These are phyloP conservation scores for Lycium barbarum DNA, from an alignment of 257 asterid species.

Conservation along the genomic window DNA sequence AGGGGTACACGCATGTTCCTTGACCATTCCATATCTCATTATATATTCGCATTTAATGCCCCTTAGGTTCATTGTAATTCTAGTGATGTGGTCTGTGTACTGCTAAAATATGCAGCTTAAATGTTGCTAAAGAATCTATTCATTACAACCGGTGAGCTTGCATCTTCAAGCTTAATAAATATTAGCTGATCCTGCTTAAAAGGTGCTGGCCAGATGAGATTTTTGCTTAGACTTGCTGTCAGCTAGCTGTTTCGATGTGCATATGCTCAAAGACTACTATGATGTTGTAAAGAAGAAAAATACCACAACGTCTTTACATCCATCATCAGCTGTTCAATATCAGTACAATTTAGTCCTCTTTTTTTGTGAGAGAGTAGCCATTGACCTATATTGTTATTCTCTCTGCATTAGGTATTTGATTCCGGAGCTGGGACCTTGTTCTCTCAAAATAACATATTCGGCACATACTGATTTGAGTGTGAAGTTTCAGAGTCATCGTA, in stretches of 20 bases:
- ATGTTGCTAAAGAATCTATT: not conserved
- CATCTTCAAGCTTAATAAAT: constrained; percentile 10
- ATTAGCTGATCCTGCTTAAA: not conserved
- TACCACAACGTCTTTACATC: not conserved
- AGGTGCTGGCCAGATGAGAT: not conserved
- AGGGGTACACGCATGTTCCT: constrained; percentile 77
- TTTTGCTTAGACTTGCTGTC: not conserved
- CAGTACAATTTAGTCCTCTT: not conserved
- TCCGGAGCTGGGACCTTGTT: constrained; percentile 91
- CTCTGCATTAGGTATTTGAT: constrained; percentile 71
- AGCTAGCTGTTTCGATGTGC: not conserved
- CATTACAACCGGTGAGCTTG: not conserved
- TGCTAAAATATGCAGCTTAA: constrained; percentile 8
- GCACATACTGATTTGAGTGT: constrained; percentile 97
- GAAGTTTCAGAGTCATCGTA: constrained; percentile 94
- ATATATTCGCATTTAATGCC: constrained; percentile 40
- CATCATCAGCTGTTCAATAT: not conserved
- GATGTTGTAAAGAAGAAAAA: not conserved
- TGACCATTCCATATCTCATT: constrained; percentile 52
- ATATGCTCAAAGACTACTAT: constrained; percentile 4
- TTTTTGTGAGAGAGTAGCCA: not conserved
- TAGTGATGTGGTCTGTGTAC: not conserved
- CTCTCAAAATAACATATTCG: constrained; percentile 86
- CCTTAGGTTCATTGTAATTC: constrained; percentile 31
- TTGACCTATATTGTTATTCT: not conserved